phyloP scores from a whole-genome alignment of 2,329 filamentous ascomycete genomes.

The Hypoxylon sp. region DNA sequence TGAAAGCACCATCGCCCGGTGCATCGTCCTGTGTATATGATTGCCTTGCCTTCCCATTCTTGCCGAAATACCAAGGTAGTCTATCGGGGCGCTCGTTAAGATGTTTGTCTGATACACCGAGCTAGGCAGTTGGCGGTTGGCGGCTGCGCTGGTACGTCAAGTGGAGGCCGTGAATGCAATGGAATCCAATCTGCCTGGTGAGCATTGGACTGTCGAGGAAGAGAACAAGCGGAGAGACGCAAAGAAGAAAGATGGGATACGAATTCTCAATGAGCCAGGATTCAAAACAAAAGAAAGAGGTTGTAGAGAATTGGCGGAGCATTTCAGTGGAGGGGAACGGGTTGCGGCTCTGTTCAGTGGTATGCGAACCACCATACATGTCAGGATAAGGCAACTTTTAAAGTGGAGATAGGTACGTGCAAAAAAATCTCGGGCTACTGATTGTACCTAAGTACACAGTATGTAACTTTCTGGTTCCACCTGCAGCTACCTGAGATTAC shows the following conservation, averaged over 20 bases:
- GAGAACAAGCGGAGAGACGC: neutral
- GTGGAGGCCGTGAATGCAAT: neutral
- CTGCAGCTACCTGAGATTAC: too few species aligned
- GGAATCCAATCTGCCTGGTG: neutral
- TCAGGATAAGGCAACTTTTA: too few species aligned
- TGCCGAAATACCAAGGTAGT: neutral
- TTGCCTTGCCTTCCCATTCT: neutral
- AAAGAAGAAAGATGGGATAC: neutral
- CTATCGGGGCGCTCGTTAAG: neutral
- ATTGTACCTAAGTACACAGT: too few species aligned
- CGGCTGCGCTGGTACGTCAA: neutral
- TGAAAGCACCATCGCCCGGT: neutral
- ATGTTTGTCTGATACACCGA: slow-evolving; percentile 9
- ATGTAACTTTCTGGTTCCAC: too few species aligned
- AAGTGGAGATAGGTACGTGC: too few species aligned
- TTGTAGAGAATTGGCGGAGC: neutral
- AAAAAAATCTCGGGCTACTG: too few species aligned
- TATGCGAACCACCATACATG: too few species aligned
- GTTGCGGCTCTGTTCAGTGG: too few species aligned
- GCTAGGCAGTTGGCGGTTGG: too few species aligned
- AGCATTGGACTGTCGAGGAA: neutral
- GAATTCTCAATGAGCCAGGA: neutral
- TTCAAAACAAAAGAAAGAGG: neutral
- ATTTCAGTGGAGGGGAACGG: neutral
- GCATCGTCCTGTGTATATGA: neutral